Evolutionary conservation across 179 eudicot species (phyloP), one percentile per base, ranked within the genome.

Genomic region (Spinacia oleracea): DNA sequence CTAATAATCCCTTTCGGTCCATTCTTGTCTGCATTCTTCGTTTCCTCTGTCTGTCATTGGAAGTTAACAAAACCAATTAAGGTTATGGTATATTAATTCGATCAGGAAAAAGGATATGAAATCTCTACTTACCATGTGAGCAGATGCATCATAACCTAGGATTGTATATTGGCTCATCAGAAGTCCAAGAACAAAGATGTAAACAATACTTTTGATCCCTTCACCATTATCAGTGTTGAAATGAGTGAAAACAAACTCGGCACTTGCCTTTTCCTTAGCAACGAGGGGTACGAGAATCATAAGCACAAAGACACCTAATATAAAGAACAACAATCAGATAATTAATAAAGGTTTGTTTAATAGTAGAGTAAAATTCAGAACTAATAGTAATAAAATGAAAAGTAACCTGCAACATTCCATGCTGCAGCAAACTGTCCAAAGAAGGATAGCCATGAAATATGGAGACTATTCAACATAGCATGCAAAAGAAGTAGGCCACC

Each of bases 141-240:
- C 97, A 82, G 98, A 93, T 72, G 97, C 98, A 79, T 95, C 98
- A 56, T 91, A 95, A 27, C 98, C 98, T 3, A 92, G 80, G 69
- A 95, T 81, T 0, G 97, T 93, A 81, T 95, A 94, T 80, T 94
- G 97, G 86, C 97, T 94, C 98, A 93, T 93, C 31, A 94, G 83
- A 76, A 94, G 97, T 72, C 98, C 97, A 55, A 95, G 88, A 72
- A 87, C 83, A 85, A 95, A 95, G 75, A 93, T 95, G 81, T 95
- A 95, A 34, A 85, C 29, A 81, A 80, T 78, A 79, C 85, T 89
- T 75, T 78, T 73, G 80, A 95, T 89, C 51, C 97, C 97, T 0
- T 85, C 89, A 0, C 85, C 89, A 81, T 90, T 93, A 42, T 91
- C 92, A 4, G 97, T 84, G 81, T 95, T 93, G 86, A 95, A 95